Evolutionary conservation across 192 early-diverging fungal species (phyloP), one percentile per base, ranked within the genome.

Genomic region (Podila epigama): DNA sequence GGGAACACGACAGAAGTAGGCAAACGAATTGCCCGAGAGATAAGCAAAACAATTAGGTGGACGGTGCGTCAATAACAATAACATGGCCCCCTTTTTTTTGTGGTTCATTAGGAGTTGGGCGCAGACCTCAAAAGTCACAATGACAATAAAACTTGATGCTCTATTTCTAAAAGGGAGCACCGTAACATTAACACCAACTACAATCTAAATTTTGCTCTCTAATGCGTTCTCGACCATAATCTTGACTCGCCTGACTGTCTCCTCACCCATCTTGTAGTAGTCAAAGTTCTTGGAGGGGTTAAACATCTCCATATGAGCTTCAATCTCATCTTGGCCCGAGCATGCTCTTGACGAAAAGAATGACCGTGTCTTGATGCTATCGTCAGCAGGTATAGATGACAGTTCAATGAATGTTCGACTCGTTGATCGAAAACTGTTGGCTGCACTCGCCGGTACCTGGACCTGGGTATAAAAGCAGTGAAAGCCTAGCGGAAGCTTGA

Each of bases 401-500:
- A 79, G 16, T 5, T 59, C 39, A 8, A 82, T 61, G 60, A 82
- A 82, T 31, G 81, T 82, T 28, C 69, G 59, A 13, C 72, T 54
- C 6, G 51, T 33, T 15, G 57, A 18, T 36, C 44, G 42, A 51
- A 22, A 66, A n/a, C 56, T 79, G 28, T 68, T 70, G 41, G 28
- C 44, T 4, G 65, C 22, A 15, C 37, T 51, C 3, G 73, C 59
- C 22, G 69, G 66, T 33, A 82, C 73, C 66, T 72, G 68, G 11
- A 82, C 69, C 58, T 62, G 64, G 22, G 81, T 82, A 60, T 82
- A 82, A 60, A 70, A 82, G 37, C 81, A 82, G 37, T 73, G 75
- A 60, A 82, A 79, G 9, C 56, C 55, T 11, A 79, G 61, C 18
- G 72, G 72, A 13, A 75, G 29, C 4, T 50, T 20, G 29, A 75